phyloP scores from a whole-genome alignment of 352 stramenopile species.

The Pelagophyceae sp. region DNA sequence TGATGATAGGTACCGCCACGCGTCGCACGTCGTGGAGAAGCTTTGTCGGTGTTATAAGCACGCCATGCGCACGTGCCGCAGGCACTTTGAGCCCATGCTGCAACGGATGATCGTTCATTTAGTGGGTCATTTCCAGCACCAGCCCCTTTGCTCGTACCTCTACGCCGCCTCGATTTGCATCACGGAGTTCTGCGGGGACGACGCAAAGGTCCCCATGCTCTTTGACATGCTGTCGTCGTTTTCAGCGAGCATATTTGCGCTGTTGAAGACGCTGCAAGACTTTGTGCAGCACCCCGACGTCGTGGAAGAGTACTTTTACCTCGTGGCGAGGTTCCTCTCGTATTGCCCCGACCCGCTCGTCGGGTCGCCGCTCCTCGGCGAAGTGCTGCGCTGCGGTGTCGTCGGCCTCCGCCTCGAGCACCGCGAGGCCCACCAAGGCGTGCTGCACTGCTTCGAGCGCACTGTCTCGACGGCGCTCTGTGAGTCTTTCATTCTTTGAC shows the following conservation, averaged over 20 bases:
- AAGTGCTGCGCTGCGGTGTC: constrained; percentile 67
- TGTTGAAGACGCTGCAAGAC: constrained; percentile 50
- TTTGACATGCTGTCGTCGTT: constrained; percentile 66
- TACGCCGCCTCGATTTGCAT: constrained; percentile 53
- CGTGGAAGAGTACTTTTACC: constrained; percentile 89
- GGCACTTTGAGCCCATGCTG: constrained; percentile 47
- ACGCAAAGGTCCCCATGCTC: constrained; percentile 53
- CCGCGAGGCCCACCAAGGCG: constrained; percentile 78
- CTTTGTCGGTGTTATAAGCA: constrained; percentile 63
- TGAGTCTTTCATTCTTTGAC: no score
- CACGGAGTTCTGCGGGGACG: constrained; percentile 45
- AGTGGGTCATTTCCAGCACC: constrained; percentile 41
- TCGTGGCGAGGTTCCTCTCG: constrained; percentile 75
- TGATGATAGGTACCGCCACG: constrained; percentile 43
- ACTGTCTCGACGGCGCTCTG: constrained; percentile 27
- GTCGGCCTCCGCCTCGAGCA: constrained; percentile 77
- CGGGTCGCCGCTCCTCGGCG: constrained; percentile 53
- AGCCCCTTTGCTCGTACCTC: constrained; percentile 46
- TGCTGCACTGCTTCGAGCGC: constrained; percentile 30
- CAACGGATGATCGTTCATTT: constrained; percentile 45
- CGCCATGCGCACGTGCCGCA: constrained; percentile 43
- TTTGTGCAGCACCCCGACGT: constrained; percentile 72
- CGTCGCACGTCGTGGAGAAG: constrained; percentile 45
- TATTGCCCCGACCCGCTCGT: constrained; percentile 61
- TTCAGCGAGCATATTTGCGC: constrained; percentile 43